Evolutionary conservation across 768 basidiomycete species (phyloP).

Genomic region (Mycena maculata): DNA sequence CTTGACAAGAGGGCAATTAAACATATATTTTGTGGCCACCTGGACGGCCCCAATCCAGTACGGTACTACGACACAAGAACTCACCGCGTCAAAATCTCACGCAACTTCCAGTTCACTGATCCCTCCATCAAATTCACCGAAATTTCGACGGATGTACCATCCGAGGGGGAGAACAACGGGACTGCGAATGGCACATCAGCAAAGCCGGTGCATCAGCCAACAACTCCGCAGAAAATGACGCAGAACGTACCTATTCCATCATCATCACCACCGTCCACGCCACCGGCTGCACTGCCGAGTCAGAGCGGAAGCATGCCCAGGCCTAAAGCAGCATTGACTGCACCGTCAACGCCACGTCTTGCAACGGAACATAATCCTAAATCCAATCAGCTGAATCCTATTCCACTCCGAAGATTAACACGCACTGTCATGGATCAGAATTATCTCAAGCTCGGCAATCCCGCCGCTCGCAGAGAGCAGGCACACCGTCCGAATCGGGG

Average conservation of each 20-base stretch:
- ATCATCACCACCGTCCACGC: not conserved
- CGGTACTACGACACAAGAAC: slow-evolving; percentile 22
- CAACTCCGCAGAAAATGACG: not conserved
- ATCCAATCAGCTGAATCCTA: slow-evolving; percentile 14
- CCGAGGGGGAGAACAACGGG: slow-evolving; percentile 17
- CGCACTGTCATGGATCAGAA: not conserved
- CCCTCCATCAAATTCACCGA: slow-evolving; percentile 6
- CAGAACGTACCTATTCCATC: slow-evolving; percentile 3
- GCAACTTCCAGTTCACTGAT: slow-evolving; percentile 4
- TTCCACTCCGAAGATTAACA: slow-evolving; percentile 8
- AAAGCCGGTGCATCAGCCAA: not conserved
- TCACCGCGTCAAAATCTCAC: slow-evolving; percentile 9
- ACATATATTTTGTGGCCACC: slow-evolving; percentile 22
- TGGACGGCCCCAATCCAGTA: slow-evolving; percentile 10
- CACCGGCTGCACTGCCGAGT: not conserved
- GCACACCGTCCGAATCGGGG: not conserved
- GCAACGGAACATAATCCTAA: not conserved
- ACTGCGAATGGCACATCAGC: slow-evolving; percentile 6
- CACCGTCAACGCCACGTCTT: slow-evolving; percentile 5
- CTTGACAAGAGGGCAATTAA: slow-evolving; percentile 2
- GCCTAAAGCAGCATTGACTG: not conserved
- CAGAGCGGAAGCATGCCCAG: not conserved
- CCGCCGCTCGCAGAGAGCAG: not conserved
- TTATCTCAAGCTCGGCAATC: slow-evolving; percentile 7
- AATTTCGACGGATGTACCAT: slow-evolving; percentile 1